Evolutionary conservation across 2,329 filamentous ascomycete genomes (phyloP).

Genomic region (Aspergillus sojae): DNA sequence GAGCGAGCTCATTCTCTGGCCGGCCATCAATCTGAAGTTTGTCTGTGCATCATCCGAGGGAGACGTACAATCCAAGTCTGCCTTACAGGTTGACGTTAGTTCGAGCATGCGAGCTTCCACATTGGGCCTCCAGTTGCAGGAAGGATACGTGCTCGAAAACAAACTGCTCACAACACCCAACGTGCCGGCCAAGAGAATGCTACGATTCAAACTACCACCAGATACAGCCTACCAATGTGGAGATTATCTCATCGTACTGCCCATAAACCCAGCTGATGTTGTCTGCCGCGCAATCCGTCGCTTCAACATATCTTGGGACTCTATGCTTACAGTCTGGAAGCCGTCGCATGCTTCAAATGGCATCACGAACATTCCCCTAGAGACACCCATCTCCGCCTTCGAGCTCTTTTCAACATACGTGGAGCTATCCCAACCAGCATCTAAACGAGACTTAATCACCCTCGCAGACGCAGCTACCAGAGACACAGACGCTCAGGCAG

Average conservation of each 20-base stretch:
- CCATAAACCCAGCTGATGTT: slow-evolving; percentile 66
- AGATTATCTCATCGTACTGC: slow-evolving; percentile 75
- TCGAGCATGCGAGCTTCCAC: slow-evolving; percentile 57
- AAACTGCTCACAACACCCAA: slow-evolving; percentile 54
- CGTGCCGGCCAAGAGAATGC: slow-evolving; percentile 62
- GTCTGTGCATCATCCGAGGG: slow-evolving; percentile 24
- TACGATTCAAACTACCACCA: slow-evolving; percentile 69
- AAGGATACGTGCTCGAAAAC: slow-evolving; percentile 61
- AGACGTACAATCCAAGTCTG: slow-evolving; percentile 35
- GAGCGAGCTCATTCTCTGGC: slow-evolving; percentile 63
- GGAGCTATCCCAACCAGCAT: slow-evolving; percentile 72
- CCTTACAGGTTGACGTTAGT: slow-evolving; percentile 53
- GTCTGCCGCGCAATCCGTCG: slow-evolving; percentile 64
- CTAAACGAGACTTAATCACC: slow-evolving; percentile 61
- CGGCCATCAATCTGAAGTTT: slow-evolving; percentile 49
- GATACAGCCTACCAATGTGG: slow-evolving; percentile 69
- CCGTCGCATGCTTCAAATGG: slow-evolving; percentile 48
- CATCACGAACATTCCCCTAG: slow-evolving; percentile 52
- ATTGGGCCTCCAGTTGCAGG: slow-evolving; percentile 65
- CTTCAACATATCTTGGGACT: slow-evolving; percentile 71
- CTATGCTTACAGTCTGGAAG: slow-evolving; percentile 63
- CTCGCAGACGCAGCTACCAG: slow-evolving; percentile 50
- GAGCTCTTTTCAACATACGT: slow-evolving; percentile 71
- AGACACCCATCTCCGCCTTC: slow-evolving; percentile 60
- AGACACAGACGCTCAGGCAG: slow-evolving; percentile 52